These are phyloP conservation scores for Aureobasidium sp. DNA, from an alignment of 2,329 filamentous ascomycete species.

Conservation along the genomic window DNA sequence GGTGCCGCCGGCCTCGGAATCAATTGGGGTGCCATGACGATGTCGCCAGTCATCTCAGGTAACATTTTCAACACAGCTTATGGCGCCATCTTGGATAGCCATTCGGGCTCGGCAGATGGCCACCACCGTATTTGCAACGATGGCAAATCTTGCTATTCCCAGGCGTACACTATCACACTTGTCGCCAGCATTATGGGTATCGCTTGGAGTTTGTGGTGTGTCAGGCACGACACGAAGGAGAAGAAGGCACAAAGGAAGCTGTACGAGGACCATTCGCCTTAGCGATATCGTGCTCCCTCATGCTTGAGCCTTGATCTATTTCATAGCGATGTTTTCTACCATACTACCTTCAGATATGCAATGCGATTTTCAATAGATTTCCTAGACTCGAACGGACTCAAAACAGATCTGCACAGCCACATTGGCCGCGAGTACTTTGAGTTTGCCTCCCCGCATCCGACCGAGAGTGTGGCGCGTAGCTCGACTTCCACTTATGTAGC, in stretches of 20 bases:
- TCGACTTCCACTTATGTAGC: background rate
- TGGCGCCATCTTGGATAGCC: slow-evolving; percentile 72
- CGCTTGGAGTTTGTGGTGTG: slow-evolving; percentile 62
- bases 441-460: slow-evolving; percentile 3
- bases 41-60: slow-evolving; percentile 78
- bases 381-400: background rate
- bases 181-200: slow-evolving; percentile 64
- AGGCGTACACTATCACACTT: slow-evolving; percentile 75
- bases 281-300: background rate
- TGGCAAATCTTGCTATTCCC: slow-evolving; percentile 71
- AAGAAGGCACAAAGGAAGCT: slow-evolving; percentile 15
- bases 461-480: background rate
- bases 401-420: background rate
- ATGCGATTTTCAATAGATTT: background rate
- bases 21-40: slow-evolving; percentile 94
- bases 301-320: background rate
- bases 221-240: slow-evolving; percentile 50
- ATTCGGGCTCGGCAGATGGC: slow-evolving; percentile 49
- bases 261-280: slow-evolving; percentile 16
- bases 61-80: slow-evolving; percentile 94
- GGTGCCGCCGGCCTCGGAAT: slow-evolving; percentile 82
- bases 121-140: slow-evolving; percentile 64
- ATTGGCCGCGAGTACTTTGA: background rate
- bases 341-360: background rate
- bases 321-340: background rate